Conservation (phyloP, 805 yeast genomes). For the Wickerhamomyces alni region DNA sequence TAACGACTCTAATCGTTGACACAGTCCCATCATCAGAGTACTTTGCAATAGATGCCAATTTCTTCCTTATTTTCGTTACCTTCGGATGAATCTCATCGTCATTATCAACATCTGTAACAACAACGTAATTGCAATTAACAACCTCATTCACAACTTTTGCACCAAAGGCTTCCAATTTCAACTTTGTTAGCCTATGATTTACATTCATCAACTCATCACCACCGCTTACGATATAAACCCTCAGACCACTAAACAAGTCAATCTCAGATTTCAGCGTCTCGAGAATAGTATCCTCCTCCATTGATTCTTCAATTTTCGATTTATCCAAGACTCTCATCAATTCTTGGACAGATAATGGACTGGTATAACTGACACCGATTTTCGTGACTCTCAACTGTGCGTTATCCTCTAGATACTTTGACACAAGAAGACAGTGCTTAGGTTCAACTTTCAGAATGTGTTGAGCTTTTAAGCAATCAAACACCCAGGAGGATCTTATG, state of each 20-base stretch:
- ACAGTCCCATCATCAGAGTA: constrained; percentile 7
- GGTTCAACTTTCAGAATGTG: constrained; percentile 53
- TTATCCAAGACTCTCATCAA: not conserved
- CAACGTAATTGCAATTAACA: constrained; percentile 31
- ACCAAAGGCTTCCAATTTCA: constrained; percentile 35
- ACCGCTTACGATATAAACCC: constrained; percentile 28
- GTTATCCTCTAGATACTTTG: constrained; percentile 21
- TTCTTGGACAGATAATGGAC: constrained; percentile 16
- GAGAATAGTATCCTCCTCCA: constrained; percentile 12
- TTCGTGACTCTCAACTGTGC: constrained; percentile 40
- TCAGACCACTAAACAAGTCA: constrained; percentile 29
- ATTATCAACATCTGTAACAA: constrained; percentile 26
- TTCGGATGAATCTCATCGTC: not conserved
- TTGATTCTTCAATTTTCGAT: constrained; percentile 1
- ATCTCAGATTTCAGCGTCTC: not conserved
- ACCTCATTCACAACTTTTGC: constrained; percentile 31
- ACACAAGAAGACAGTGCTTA: constrained; percentile 42
- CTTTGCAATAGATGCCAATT: constrained; percentile 5
- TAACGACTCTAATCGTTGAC: constrained; percentile 29
- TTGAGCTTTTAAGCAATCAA: constrained; percentile 49
- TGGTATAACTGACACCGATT: constrained; percentile 56
- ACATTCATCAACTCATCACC: constrained; percentile 3
- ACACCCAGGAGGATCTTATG: constrained; percentile 64
- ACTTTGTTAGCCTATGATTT: constrained; percentile 6
- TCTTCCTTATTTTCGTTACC: constrained; percentile 6